A percentile compares a stretch with the other conserved stretches of the same genome.
phyloP scores from a whole-genome alignment of 2,329 filamentous ascomycete species.

The Thermomyces lanuginosus region DNA sequence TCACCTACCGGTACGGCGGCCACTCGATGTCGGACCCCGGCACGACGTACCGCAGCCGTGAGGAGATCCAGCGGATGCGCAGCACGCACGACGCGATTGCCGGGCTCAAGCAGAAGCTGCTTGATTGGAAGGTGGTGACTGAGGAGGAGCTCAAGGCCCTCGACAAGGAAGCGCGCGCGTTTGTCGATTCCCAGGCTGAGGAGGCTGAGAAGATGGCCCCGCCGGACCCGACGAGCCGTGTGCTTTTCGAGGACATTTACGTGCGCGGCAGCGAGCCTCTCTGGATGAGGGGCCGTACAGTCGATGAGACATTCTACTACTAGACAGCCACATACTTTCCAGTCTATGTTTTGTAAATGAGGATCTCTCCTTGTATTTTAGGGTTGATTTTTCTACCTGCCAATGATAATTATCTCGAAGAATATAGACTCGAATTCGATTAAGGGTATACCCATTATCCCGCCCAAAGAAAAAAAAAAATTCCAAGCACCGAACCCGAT shows the following conservation, averaged over 20 bases:
- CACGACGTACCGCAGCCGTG: constrained; percentile 96
- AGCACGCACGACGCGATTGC: constrained; percentile 97
- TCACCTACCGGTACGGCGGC: constrained; percentile 97
- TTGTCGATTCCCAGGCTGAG: constrained; percentile 80
- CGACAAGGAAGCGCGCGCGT: constrained; percentile 78
- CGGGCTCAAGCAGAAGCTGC: constrained; percentile 91
- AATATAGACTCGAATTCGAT: too few relatives aligned
- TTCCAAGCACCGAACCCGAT: too few relatives aligned
- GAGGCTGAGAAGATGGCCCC: constrained; percentile 72
- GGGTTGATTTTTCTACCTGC: too few relatives aligned
- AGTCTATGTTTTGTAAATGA: too few relatives aligned
- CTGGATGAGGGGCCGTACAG: constrained; percentile 72
- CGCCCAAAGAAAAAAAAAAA: too few relatives aligned
- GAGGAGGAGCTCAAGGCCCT: constrained; percentile 94
- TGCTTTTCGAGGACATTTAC: constrained; percentile 94
- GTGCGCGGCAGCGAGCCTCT: constrained; percentile 72
- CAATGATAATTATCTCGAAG: too few relatives aligned
- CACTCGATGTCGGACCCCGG: constrained; percentile 99
- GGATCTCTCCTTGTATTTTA: too few relatives aligned
- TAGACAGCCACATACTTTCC: too few relatives aligned
- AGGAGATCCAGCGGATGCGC: constrained; percentile 99
- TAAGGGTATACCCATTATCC: too few relatives aligned
- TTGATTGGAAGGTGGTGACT: constrained; percentile 80
- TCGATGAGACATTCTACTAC: constrained; percentile 85
- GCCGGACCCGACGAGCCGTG: constrained; percentile 63